These are phyloP conservation scores for Eucalyptus erythrocorys DNA, from an alignment of 345 rosid species.

Conservation along the genomic window DNA sequence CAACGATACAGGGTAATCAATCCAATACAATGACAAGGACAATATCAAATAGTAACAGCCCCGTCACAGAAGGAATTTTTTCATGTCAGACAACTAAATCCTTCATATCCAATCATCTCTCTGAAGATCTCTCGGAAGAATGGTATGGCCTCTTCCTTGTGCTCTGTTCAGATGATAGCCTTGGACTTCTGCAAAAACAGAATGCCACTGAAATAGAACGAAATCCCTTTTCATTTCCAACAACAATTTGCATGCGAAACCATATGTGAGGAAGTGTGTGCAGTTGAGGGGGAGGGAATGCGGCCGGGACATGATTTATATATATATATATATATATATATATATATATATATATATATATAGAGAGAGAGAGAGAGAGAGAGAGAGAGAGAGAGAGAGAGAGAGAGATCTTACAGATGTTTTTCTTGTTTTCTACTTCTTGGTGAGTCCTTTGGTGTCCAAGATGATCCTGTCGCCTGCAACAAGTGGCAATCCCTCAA, in stretches of 20 bases:
- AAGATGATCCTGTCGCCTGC: constrained; percentile 42
- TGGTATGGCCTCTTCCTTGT: constrained; percentile 26
- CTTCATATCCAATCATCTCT: background rate
- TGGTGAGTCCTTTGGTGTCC: constrained; percentile 29
- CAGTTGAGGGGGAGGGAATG: background rate
- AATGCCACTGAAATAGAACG: background rate
- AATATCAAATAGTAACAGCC: background rate
- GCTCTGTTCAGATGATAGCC: constrained; percentile 2
- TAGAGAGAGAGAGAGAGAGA: background rate
- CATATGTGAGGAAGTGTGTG: background rate
- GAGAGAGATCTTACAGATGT: constrained; percentile 33
- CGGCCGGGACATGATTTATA: background rate
- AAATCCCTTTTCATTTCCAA: background rate
- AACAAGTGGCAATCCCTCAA: background rate
- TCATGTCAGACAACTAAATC: background rate
- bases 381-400: background rate
- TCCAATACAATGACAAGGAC: background rate
- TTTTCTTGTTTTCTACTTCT: constrained; percentile 31
- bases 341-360: accelerated
- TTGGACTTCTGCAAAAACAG: constrained; percentile 19
- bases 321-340: background rate
- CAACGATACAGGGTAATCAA: background rate
- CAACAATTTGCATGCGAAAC: background rate
- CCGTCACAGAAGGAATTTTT: background rate
- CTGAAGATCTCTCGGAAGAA: constrained; percentile 8